Conservation (phyloP, 73 alveolate species). For the Paramecium sonneborni region DNA sequence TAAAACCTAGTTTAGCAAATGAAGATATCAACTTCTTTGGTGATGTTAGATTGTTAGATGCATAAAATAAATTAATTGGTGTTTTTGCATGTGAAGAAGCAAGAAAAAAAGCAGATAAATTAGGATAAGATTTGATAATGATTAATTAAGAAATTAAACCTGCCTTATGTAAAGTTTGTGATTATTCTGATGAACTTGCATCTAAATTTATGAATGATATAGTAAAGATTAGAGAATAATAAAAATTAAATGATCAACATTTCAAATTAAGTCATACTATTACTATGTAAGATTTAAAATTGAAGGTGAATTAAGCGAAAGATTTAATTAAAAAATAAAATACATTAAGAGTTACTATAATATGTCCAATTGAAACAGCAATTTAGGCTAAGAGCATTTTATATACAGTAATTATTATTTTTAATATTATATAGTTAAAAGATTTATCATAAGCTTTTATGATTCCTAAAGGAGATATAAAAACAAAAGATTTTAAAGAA, state of each 20-base stretch:
- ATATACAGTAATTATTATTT: background rate
- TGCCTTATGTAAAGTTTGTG: constrained; percentile 39
- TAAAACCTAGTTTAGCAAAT: background rate
- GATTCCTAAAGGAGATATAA: constrained; percentile 14
- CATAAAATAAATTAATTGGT: constrained; percentile 36
- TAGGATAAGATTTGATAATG: background rate
- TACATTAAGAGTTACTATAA: background rate
- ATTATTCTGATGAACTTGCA: constrained; percentile 52
- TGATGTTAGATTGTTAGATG: constrained; percentile 41
- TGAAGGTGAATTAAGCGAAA: background rate
- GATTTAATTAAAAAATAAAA: constrained; percentile 13
- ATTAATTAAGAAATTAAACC: constrained; percentile 33
- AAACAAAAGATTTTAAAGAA: background rate
- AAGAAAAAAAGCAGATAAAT: constrained; percentile 31
- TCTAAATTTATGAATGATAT: constrained; percentile 6
- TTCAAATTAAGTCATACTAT: constrained; percentile 19
- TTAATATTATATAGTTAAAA: background rate
- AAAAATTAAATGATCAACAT: background rate
- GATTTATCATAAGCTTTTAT: background rate
- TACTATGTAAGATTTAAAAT: background rate
- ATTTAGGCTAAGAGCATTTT: constrained; percentile 13
- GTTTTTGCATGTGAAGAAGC: constrained; percentile 53
- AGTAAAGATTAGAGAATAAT: background rate
- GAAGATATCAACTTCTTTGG: constrained; percentile 39
- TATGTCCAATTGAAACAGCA: background rate